Conservation (phyloP, 164 flowering plant genomes). For the Santalum album region DNA sequence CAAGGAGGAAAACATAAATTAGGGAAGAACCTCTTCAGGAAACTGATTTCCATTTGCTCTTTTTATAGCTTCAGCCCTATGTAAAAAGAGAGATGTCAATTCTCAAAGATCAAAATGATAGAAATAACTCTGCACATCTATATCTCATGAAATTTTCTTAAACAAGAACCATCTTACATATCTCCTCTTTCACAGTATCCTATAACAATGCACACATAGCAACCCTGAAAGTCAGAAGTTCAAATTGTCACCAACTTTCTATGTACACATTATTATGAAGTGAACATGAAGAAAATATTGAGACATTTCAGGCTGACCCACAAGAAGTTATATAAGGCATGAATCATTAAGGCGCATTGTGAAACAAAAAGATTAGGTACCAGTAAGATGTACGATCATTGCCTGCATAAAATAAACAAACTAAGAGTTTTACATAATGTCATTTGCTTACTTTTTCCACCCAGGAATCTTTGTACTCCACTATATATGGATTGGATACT, state of each 20-base stretch:
- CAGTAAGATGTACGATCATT: not conserved
- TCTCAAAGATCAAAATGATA: not conserved
- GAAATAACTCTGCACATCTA: not conserved
- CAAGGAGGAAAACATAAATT: too few species aligned
- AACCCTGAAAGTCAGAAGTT: conserved; percentile 18
- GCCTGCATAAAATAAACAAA: not conserved
- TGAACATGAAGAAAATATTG: not conserved
- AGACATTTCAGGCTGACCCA: not conserved
- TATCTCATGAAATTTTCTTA: not conserved
- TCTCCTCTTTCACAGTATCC: conserved; percentile 37
- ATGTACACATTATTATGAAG: not conserved
- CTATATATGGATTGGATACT: conserved; percentile 79
- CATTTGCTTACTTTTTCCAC: conserved; percentile 79
- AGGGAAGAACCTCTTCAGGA: conserved; percentile 23
- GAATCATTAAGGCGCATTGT: not conserved
- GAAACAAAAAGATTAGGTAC: not conserved
- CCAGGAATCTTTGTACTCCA: conserved; percentile 99
- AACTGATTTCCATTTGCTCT: conserved; percentile 24
- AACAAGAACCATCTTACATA: conserved; percentile 17
- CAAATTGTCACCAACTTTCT: not conserved
- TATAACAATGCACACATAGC: conserved; percentile 34
- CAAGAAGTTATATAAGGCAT: not conserved
- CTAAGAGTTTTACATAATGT: too few species aligned
- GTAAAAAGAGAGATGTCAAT: not conserved
- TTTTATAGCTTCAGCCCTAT: conserved; percentile 30